Base-by-base conservation (phyloP, 352 stramenopile species). In the Phytophthora pini region DNA sequence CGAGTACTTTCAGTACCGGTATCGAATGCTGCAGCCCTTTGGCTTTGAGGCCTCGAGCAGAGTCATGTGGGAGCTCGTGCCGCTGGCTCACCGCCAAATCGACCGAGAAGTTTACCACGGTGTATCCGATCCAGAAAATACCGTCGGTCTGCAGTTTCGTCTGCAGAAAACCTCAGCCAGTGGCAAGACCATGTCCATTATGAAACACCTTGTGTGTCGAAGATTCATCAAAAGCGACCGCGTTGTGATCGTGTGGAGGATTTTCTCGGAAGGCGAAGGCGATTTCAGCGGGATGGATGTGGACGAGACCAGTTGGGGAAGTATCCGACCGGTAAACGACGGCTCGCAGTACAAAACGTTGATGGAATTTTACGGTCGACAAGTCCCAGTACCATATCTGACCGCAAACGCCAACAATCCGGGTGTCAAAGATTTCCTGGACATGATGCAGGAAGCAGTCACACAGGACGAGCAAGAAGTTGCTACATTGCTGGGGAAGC, bases 231-330 rank as follows among this genome's bases (percentile, higher is more conserved):
- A 82, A 39, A 31, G n/a, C 1, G 56, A 82, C 12, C 66, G 74
- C 11, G 72, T 80, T 44, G 79, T 84, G 49, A 55, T 84, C 5
- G 71, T 85, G 32, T 88, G 76, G 75, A 74, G 68, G 6, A 62
- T 62, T 2, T 62, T 78, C 24, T 73, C 61, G 0, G 67, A 83
- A 15, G 70, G 72, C 2, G 66, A 73, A 39, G 56, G 64, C 10
- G 22, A 50, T 11, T 52, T 71, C 26, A 75, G 71, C 26, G 71
- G 66, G 0, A 60, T 85, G 44, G 75, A 75, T 43, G 27, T 22
- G 4, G 43, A 62, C 32, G 55, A 62, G 15, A 48, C 22, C 1
- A 34, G 22, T 7, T 58, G 24, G 38, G 6, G 5, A 0, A 4
- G 38, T 1, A 48, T 48, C 36, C 49, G 20, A 22, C 38, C 8